These are phyloP conservation scores for Pseudogymnoascus sp. DNA, from an alignment of 2,329 filamentous ascomycete species.

Conservation along the genomic window DNA sequence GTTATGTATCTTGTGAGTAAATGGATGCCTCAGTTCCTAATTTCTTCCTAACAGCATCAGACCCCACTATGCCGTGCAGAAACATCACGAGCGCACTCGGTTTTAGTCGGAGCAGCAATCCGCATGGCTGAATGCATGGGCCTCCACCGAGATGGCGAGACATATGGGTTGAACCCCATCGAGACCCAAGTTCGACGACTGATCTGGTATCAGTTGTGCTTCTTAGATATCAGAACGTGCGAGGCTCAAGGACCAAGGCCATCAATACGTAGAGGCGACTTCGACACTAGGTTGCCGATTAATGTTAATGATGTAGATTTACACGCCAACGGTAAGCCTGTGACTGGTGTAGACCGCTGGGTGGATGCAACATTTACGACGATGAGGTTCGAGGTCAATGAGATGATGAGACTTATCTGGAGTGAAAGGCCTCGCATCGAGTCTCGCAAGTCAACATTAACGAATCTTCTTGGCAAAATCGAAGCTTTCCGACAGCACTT, in stretches of 20 bases:
- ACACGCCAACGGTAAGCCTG: constrained; percentile 38
- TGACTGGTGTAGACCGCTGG: constrained; percentile 40
- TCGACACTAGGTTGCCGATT: constrained; percentile 64
- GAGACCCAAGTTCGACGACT: constrained; percentile 66
- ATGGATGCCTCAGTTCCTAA: background rate
- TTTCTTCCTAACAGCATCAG: constrained; percentile 30
- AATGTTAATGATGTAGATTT: constrained; percentile 64
- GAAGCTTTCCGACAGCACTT: constrained; percentile 60
- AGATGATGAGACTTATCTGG: constrained; percentile 66
- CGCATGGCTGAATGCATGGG: constrained; percentile 73
- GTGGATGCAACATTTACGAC: constrained; percentile 61
- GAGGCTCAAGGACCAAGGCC: constrained; percentile 68
- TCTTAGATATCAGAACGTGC: constrained; percentile 66
- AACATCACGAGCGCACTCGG: constrained; percentile 66
- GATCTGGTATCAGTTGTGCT: constrained; percentile 72
- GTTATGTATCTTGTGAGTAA: constrained; percentile 64
- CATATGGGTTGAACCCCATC: constrained; percentile 57
- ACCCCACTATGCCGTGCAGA: constrained; percentile 66
- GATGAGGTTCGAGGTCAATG: constrained; percentile 65
- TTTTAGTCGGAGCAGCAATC: constrained; percentile 63
- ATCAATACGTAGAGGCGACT: constrained; percentile 66
- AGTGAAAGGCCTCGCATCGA: constrained; percentile 61
- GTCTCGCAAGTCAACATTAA: constrained; percentile 52
- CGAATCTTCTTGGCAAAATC: constrained; percentile 58
- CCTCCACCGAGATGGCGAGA: constrained; percentile 61